Evolutionary conservation across 78 protist genomes (phyloP), one percentile per base, ranked within the genome.

Genomic region (Fonticula alba): DNA sequence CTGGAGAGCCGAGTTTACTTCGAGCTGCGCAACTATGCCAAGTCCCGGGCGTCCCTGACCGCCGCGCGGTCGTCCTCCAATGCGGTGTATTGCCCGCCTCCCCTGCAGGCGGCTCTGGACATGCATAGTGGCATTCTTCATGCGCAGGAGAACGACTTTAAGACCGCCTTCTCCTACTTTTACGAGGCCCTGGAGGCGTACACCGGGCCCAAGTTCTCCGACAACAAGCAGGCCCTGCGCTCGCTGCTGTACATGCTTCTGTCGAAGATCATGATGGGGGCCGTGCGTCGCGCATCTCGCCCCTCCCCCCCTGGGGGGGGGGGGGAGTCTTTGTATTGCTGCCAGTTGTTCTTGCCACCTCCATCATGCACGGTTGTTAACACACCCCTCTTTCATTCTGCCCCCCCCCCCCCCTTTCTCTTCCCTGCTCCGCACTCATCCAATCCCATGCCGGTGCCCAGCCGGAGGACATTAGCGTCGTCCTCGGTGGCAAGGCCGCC

Each of bases 61-160:
- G 62, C 95, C 14, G 95, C 96, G n/a, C 82, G 98, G 36, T 85
- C 98, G 17, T 68, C 81, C 13, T 95, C 96, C 17, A 90, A 89
- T 65, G 76, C 95, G 32, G 88, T 92, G 64, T 92, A 91, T 69
- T 86, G 95, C 81, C 95, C 95, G 46, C 96, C 97, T 19, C 59
- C 32, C 37, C 78, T 86, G 35, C 98, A 93, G 66, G 92, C 89
- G 11, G 78, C 76, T 40, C 75, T 89, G 51, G 93, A 92, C 26
- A 17, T 59, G 75, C 88, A 83, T 75, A 52, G 86, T 15, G 98
- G 98, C 33, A 66, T 83, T 7, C 72, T 94, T 17, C 82, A 85
- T 46, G 91, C 96, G 14, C 95, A 94, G 71, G 98, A 94, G 73
- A 76, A 75, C 51, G 98, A 94, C 71, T 91, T 55, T 76, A 91